These are phyloP conservation scores for Exophiala sp. DNA, from an alignment of 2,329 filamentous ascomycete genomes.

Conservation along the genomic window DNA sequence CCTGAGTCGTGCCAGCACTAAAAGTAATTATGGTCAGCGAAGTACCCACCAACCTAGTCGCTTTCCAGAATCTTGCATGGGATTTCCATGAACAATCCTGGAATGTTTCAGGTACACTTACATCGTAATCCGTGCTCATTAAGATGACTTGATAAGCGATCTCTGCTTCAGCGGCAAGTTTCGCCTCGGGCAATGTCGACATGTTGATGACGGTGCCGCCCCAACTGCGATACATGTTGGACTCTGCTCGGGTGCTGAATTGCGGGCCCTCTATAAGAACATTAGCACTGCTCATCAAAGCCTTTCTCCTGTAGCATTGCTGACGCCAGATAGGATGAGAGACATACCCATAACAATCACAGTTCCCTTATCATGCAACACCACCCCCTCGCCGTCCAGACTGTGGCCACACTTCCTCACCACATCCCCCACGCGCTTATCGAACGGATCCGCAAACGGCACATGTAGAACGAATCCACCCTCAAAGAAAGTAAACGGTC, in stretches of 20 bases:
- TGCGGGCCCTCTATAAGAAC: slow-evolving; percentile 73
- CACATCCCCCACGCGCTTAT: slow-evolving; percentile 69
- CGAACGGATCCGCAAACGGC: slow-evolving; percentile 94
- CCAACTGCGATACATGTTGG: slow-evolving; percentile 90
- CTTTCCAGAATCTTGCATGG: too few relatives aligned
- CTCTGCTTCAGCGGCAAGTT: slow-evolving; percentile 93
- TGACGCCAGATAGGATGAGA: neutral
- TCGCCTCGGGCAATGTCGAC: slow-evolving; percentile 91
- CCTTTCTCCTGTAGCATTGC: too few relatives aligned
- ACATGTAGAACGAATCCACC: slow-evolving; percentile 85
- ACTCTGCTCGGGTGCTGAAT: slow-evolving; percentile 94
- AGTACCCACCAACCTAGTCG: neutral
- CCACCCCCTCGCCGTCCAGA: slow-evolving; percentile 79
- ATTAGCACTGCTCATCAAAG: slow-evolving; percentile 33
- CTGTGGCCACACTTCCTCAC: slow-evolving; percentile 72
- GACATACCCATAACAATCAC: slow-evolving; percentile 84
- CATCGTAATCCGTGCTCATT: slow-evolving; percentile 97
- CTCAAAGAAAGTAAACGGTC: slow-evolving; percentile 90
- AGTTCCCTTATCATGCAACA: slow-evolving; percentile 77
- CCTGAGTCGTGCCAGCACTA: slow-evolving; percentile 80
- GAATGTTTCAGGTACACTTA: slow-evolving; percentile 7
- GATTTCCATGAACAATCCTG: neutral
- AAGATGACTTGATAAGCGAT: slow-evolving; percentile 97
- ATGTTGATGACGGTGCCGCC: slow-evolving; percentile 97
- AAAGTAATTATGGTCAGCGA: neutral